Percentiles rank a stretch among this genome's conserved stretches.
Evolutionary conservation across 768 basidiomycete species (phyloP).

Genomic region (Boletus reticulatus): DNA sequence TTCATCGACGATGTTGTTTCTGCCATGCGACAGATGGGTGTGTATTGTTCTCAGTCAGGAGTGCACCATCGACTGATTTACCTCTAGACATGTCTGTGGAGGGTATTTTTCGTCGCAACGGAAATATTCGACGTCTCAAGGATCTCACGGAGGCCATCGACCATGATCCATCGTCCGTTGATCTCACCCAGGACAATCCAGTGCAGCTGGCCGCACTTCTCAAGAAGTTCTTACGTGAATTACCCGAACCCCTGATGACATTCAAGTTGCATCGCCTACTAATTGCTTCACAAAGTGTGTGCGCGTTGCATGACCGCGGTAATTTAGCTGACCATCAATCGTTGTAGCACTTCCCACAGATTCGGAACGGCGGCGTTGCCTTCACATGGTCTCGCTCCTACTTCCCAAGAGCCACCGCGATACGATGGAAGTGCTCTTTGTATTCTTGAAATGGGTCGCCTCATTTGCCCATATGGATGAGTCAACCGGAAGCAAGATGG

Average conservation of each 20-base stretch:
- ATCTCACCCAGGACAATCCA: constrained; percentile 91
- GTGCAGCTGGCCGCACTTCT: constrained; percentile 95
- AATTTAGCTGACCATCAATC: constrained; percentile 8
- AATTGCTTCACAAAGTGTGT: constrained; percentile 84
- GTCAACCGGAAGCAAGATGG: constrained; percentile 98
- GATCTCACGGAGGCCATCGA: constrained; percentile 92
- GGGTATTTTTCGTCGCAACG: constrained; percentile 98
- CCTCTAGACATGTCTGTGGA: constrained; percentile 94
- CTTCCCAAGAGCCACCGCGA: constrained; percentile 94
- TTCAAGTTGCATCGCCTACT: constrained; percentile 90
- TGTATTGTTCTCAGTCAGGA: constrained; percentile 24
- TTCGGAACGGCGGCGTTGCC: constrained; percentile 74
- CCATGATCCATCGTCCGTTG: constrained; percentile 89
- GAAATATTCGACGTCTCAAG: constrained; percentile 91
- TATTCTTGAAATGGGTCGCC: constrained; percentile 99
- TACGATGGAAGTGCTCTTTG: constrained; percentile 96
- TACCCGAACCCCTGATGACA: constrained; percentile 95
- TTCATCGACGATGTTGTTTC: constrained; percentile 98
- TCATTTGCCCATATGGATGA: constrained; percentile 98
- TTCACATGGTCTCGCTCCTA: constrained; percentile 83
- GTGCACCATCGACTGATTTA: background rate
- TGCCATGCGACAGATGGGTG: constrained; percentile 99
- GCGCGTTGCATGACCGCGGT: background rate
- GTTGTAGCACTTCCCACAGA: constrained; percentile 65
- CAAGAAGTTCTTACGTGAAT: constrained; percentile 94